phyloP scores from a whole-genome alignment of 106 monocot genomes.

The Dioscorea alata region DNA sequence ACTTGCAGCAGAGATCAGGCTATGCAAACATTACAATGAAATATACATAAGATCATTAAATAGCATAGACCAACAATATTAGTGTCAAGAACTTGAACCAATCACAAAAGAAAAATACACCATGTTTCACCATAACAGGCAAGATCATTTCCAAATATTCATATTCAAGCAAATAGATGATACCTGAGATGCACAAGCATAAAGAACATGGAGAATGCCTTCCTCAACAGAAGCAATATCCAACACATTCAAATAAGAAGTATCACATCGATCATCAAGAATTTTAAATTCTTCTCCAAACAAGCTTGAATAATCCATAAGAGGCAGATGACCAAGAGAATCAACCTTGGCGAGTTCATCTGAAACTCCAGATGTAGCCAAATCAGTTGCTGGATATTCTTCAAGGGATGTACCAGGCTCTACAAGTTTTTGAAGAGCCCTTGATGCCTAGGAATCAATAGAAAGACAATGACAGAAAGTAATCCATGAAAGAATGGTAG shows the following conservation, averaged over 20 bases:
- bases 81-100: too few relatives aligned
- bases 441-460: constrained; percentile 50
- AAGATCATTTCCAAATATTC: neutral
- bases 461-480: neutral
- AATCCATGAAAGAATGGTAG: constrained; percentile 1
- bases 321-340: constrained; percentile 17
- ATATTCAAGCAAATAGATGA: neutral
- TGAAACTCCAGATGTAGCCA: constrained; percentile 13
- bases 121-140: neutral
- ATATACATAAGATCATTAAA: neutral
- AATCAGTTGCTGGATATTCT: constrained; percentile 19
- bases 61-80: too few relatives aligned
- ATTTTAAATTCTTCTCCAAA: constrained; percentile 85
- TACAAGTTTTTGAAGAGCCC: constrained; percentile 55
- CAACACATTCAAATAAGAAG: constrained; percentile 47
- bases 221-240: constrained; percentile 84
- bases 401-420: constrained; percentile 25
- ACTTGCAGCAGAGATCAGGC: constrained; percentile 64
- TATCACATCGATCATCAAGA: constrained; percentile 39
- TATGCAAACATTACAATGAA: constrained; percentile 20
- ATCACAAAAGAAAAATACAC: too few relatives aligned
- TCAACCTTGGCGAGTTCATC: constrained; percentile 39
- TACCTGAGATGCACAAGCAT: constrained; percentile 89
- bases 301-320: constrained; percentile 74
- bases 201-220: constrained; percentile 86